A percentile compares a stretch with the other conserved stretches of the same genome.
Conservation (phyloP, 2,329 filamentous ascomycete genomes). For the Monilinia laxa region DNA sequence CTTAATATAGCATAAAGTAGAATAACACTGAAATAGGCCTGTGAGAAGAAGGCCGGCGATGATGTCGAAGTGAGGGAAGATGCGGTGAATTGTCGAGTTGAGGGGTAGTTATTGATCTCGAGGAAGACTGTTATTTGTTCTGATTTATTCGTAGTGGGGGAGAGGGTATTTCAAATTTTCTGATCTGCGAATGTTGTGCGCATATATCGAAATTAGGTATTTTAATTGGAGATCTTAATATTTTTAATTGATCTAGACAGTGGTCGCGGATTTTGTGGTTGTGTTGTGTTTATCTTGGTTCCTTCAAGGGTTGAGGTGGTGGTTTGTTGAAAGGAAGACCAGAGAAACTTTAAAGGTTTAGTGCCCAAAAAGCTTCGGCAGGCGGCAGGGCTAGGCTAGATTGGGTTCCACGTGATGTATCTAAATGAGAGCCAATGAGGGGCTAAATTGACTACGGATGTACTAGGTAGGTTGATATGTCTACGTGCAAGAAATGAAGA, state of each 20-base stretch:
- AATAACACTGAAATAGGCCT: constrained; percentile 11
- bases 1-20: constrained; percentile 22
- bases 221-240: constrained; percentile 13
- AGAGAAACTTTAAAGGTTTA: constrained; percentile 21
- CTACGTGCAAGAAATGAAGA: no score
- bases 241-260: constrained; percentile 10
- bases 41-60: background rate
- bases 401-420: constrained; percentile 1
- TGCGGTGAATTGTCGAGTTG: constrained; percentile 17
- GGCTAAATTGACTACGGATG: background rate
- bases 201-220: constrained; percentile 28
- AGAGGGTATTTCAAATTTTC: constrained; percentile 11
- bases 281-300: background rate
- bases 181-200: constrained; percentile 25
- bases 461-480: background rate
- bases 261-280: constrained; percentile 4
- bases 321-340: constrained; percentile 18
- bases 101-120: constrained; percentile 22
- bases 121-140: constrained; percentile 12
- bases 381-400: constrained; percentile 7
- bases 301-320: constrained; percentile 10
- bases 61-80: constrained; percentile 2
- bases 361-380: constrained; percentile 20
- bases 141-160: constrained; percentile 15
- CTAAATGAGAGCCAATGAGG: background rate